Evolutionary conservation across 495 filamentous ascomycete species (phyloP), one percentile per base, ranked within the genome.

Genomic region (Baudoinia panamericana): DNA sequence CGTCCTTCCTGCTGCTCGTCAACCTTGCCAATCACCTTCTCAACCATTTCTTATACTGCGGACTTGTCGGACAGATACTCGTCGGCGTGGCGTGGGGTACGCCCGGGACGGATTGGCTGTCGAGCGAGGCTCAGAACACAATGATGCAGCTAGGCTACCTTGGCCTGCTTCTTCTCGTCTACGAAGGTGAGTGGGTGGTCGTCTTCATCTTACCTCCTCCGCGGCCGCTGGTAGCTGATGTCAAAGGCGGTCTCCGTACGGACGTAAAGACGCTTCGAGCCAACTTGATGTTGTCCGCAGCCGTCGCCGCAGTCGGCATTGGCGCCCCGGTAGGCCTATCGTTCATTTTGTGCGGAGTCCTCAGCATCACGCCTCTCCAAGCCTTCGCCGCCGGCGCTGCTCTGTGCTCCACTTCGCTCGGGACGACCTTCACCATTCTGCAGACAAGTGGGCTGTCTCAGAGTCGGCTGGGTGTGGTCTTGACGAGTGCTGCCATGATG

Each of bases 351-450:
- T 59, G 37, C 46, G 43, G 53, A 11, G 9, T 65, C 37, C 51
- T 66, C 10, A 41, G 55, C 17, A 62, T 67, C 36, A 71, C 61
- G 4, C 52, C 64, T 2, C 56, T 83, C 0, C 72, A 83, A 54
- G 67, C 70, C 5, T 93, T 87, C 56, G 72, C 81, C 2, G 74
- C 82, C 7, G 83, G 82, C 15, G 80, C 83, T 5, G 75, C 84
- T 1, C 63, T 90, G 5, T 83, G 76, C 48, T 75, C 78, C 2
- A 90, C 83, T 1, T 79, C 73, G 46, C 60, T 90, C 0, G 82
- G 84, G 4, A 88, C 82, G 0, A 90, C 80, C 0, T 88, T 87
- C 39, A 72, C 78, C 2, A 72, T 90, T 21, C 64, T 93, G 0
- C 62, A 62, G 10, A 70, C 73, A 26, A 70, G 66, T 0, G 66